Conservation (phyloP, 352 stramenopile species). For the Globisporangium megalacanthum region DNA sequence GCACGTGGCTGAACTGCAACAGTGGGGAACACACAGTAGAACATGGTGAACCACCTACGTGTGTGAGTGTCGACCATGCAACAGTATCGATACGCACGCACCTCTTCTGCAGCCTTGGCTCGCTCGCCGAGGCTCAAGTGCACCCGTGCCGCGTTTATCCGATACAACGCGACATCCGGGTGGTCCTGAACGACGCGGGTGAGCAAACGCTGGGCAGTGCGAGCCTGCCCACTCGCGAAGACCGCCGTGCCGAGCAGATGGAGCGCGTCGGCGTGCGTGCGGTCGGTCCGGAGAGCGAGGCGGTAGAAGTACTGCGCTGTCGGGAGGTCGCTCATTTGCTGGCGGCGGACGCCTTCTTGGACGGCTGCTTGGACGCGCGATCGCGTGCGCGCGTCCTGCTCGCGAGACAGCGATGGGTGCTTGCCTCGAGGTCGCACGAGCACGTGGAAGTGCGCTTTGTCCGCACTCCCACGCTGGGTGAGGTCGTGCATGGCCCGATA, state of each 20-base stretch:
- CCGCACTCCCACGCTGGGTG: slow-evolving; percentile 16
- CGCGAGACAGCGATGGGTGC: neutral
- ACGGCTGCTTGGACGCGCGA: slow-evolving; percentile 15
- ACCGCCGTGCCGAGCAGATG: slow-evolving; percentile 43
- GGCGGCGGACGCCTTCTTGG: slow-evolving; percentile 20
- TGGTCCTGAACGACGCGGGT: slow-evolving; percentile 11
- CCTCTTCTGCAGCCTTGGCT: neutral
- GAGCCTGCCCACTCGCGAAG: slow-evolving; percentile 17
- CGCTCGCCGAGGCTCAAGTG: neutral
- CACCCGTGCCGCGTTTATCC: slow-evolving; percentile 9
- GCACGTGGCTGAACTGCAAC: slow-evolving; percentile 4
- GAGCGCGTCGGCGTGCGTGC: slow-evolving; percentile 21
- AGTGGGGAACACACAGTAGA: no score
- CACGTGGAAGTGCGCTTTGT: slow-evolving; percentile 25
- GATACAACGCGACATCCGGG: slow-evolving; percentile 27
- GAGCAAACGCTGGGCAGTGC: slow-evolving; percentile 17
- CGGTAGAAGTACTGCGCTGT: slow-evolving; percentile 32
- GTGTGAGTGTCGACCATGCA: neutral
- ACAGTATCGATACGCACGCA: neutral
- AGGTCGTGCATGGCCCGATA: slow-evolving; percentile 68
- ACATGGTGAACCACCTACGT: no score
- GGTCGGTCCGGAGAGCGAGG: slow-evolving; percentile 5
- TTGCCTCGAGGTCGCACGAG: slow-evolving; percentile 18
- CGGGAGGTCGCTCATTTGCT: slow-evolving; percentile 18
- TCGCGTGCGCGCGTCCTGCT: slow-evolving; percentile 1